Conservation (phyloP, 345 rosid species). For the Passiflora organensis region DNA sequence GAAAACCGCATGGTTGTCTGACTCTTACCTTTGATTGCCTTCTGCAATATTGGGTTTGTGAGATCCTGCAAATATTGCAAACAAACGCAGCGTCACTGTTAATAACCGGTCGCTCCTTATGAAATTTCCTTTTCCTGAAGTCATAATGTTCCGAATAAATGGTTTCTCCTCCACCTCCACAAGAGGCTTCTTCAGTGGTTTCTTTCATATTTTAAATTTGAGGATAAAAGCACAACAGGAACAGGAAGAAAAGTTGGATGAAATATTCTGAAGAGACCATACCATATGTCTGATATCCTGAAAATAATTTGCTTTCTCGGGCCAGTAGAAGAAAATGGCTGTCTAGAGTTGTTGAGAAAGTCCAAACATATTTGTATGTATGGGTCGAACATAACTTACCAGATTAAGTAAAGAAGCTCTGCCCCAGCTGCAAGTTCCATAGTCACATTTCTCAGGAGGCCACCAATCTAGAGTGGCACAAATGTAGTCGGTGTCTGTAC, state of each 20-base stretch:
- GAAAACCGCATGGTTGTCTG: too few relatives aligned
- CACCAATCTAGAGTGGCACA: constrained; percentile 56
- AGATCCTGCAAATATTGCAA: constrained; percentile 40
- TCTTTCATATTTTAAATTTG: too few relatives aligned
- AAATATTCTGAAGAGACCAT: not conserved
- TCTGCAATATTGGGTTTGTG: constrained; percentile 42
- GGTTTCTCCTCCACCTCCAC: too few relatives aligned
- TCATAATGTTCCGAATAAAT: too few relatives aligned
- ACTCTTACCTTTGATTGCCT: constrained; percentile 56
- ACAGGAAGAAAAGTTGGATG: not conserved
- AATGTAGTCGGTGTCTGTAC: constrained; percentile 35
- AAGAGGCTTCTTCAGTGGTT: too few relatives aligned
- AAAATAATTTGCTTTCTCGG: too few relatives aligned
- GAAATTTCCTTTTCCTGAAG: too few relatives aligned
- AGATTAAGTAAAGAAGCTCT: constrained; percentile 39
- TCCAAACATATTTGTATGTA: too few relatives aligned
- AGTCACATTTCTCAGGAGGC: constrained; percentile 51
- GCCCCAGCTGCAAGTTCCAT: constrained; percentile 49
- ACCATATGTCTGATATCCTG: not conserved
- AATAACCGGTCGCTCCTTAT: too few relatives aligned
- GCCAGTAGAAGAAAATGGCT: too few relatives aligned
- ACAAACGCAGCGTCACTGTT: too few relatives aligned
- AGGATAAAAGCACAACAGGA: too few relatives aligned
- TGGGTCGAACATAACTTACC: constrained; percentile 14
- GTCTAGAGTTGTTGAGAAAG: not conserved